Evolutionary conservation across 352 stramenopile species (phyloP), one percentile per base, ranked within the genome.

Genomic region (Phytopythium montanum): DNA sequence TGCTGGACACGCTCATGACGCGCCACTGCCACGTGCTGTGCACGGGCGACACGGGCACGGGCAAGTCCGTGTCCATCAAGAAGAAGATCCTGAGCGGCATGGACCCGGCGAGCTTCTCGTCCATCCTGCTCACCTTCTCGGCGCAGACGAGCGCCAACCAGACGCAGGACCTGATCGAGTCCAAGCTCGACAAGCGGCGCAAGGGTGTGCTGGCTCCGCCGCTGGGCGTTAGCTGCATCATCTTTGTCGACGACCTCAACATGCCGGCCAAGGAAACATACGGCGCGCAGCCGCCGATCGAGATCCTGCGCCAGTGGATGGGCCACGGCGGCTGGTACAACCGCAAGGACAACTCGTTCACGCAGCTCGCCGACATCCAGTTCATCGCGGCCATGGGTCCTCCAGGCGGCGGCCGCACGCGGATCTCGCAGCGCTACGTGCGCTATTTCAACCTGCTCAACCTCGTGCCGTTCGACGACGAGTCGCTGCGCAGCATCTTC

Each of bases 201-300:
- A 98, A 98, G 59, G 91, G 90, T 7, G 90, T 98, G 10, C 62
- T 98, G 5, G 93, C 91, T 0, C 92, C 93, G 23, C 90, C 91
- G 1, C 68, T 97, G 1, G 93, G 93, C 2, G 90, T 95, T 60
- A 97, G 70, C 48, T 97, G 86, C 42, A 79, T 98, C 33, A 88
- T 98, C 31, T 98, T 98, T 61, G 91, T 98, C 0, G 92, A 98
- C 61, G 93, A 98, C 55, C 73, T 98, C 19, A 98, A 98, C 65
- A 98, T 98, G 93, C 93, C 93, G 1, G 89, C 90, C 0, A 97
- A 97, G 57, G 93, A 98, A 62, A 95, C 89, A 44, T 98, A 97
- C 57, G 93, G 93, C 9, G 92, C 92, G 4, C 93, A 98, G 61
- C 93, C 93, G 16, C 92, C 93, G 5, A 97, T 98, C 33, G 93